phyloP scores from a whole-genome alignment of 2,329 filamentous ascomycete species.

The Fusarium protoensiforme region DNA sequence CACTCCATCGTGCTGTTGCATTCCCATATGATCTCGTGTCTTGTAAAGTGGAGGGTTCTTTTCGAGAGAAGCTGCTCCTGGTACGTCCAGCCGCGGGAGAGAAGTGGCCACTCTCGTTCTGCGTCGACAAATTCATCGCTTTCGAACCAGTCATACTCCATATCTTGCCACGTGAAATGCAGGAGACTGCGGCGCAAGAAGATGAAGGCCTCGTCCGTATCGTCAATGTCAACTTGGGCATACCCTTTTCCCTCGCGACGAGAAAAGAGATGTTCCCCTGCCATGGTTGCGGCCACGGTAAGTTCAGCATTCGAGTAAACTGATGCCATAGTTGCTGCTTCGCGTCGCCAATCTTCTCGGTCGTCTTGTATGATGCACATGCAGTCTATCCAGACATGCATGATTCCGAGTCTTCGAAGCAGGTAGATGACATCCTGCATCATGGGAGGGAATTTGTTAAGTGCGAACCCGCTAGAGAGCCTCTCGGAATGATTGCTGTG shows the following conservation, averaged over 20 bases:
- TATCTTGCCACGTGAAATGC: neutral
- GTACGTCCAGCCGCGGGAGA: neutral
- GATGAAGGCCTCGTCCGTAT: neutral
- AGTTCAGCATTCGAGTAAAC: neutral
- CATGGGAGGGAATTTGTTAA: neutral
- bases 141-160: neutral
- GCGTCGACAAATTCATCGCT: neutral
- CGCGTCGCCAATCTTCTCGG: slow-evolving; percentile 1
- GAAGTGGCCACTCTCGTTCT: neutral
- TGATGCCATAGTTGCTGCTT: slow-evolving; percentile 5
- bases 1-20: neutral
- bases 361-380: slow-evolving; percentile 13
- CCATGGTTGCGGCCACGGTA: neutral
- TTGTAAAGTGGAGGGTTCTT: neutral
- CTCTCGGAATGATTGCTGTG: neutral
- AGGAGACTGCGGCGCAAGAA: neutral
- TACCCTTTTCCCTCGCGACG: neutral
- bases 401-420: neutral
- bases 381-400: slow-evolving; percentile 7
- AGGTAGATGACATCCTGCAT: neutral
- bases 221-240: neutral
- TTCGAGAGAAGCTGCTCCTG: neutral
- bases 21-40: neutral
- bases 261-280: neutral
- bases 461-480: neutral